Conservation (phyloP, 2,329 filamentous ascomycete species). For the Sarocladium oryzae region DNA sequence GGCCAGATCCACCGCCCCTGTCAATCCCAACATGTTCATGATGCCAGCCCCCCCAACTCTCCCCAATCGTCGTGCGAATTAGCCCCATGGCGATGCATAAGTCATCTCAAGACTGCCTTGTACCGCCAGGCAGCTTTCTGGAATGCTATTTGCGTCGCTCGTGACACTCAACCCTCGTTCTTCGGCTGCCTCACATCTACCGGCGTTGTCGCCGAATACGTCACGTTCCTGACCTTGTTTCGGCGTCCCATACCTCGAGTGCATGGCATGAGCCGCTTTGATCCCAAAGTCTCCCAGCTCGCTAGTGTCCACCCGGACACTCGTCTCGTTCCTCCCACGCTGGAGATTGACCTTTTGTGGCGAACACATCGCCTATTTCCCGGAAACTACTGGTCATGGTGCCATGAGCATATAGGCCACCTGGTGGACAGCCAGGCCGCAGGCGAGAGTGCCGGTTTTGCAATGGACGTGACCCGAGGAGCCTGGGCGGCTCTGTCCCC, state of each 20-base stretch:
- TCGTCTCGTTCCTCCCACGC: neutral
- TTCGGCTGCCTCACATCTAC: neutral
- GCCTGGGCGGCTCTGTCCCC: neutral
- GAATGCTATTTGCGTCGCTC: constrained; percentile 7
- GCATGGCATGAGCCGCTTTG: neutral
- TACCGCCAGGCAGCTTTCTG: constrained; percentile 12
- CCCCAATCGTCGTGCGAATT: constrained; percentile 11
- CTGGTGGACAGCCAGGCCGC: constrained; percentile 3
- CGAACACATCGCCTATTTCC: constrained; percentile 3
- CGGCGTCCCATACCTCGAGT: neutral
- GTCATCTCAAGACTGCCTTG: constrained; percentile 10
- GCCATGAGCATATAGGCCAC: neutral
- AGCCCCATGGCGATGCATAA: constrained; percentile 10
- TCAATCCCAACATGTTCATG: neutral
- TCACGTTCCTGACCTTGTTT: neutral
- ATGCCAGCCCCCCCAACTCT: neutral
- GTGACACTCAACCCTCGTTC: constrained; percentile 8
- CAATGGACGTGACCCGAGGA: constrained; percentile 5
- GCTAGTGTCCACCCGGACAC: neutral
- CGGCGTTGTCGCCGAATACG: neutral
- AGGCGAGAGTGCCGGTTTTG: neutral
- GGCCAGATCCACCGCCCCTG: constrained; percentile 7
- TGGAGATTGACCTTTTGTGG: constrained; percentile 1
- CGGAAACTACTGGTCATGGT: neutral
- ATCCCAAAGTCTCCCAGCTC: neutral